Percentiles rank a stretch among this genome's conserved stretches.
Conservation (phyloP, 1,139 yeast species). For the Yamadazyma epiphylla region DNA sequence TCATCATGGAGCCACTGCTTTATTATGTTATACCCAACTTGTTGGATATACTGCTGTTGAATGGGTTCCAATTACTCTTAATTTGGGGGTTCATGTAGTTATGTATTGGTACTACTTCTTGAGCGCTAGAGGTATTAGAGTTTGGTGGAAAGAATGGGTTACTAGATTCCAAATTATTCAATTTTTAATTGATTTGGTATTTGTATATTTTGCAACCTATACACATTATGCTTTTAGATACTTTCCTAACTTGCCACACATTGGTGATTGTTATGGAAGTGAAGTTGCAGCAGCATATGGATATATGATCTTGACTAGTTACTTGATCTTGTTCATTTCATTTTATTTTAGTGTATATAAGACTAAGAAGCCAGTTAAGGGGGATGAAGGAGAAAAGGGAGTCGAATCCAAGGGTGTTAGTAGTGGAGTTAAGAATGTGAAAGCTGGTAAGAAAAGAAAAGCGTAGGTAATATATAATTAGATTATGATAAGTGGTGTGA, state of each 20-base stretch:
- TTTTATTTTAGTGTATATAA: conserved; percentile 88
- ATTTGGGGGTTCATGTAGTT: conserved; percentile 89
- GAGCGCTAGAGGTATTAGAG: conserved; percentile 89
- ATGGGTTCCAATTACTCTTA: conserved; percentile 91
- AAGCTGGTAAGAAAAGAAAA: not conserved
- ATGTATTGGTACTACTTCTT: conserved; percentile 99
- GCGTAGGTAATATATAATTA: too few relatives aligned
- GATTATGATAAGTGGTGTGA: too few relatives aligned
- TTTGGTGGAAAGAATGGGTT: conserved; percentile 99
- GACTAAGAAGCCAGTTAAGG: conserved; percentile 13
- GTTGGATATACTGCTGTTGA: conserved; percentile 87
- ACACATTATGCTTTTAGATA: conserved; percentile 65
- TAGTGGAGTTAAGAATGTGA: not conserved
- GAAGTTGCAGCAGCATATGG: conserved; percentile 92
- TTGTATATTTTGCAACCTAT: conserved; percentile 91
- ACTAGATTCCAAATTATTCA: conserved; percentile 95
- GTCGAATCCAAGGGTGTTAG: not conserved
- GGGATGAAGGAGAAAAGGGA: not conserved
- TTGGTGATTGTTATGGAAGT: conserved; percentile 88
- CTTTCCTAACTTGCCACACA: conserved; percentile 65
- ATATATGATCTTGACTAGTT: conserved; percentile 82
- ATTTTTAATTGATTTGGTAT: conserved; percentile 82
- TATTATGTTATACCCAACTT: conserved; percentile 90
- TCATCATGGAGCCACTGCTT: conserved; percentile 98
- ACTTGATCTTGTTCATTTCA: conserved; percentile 85